phyloP scores from a whole-genome alignment of 805 yeast species.

The Tetrapisispora phaffii region DNA sequence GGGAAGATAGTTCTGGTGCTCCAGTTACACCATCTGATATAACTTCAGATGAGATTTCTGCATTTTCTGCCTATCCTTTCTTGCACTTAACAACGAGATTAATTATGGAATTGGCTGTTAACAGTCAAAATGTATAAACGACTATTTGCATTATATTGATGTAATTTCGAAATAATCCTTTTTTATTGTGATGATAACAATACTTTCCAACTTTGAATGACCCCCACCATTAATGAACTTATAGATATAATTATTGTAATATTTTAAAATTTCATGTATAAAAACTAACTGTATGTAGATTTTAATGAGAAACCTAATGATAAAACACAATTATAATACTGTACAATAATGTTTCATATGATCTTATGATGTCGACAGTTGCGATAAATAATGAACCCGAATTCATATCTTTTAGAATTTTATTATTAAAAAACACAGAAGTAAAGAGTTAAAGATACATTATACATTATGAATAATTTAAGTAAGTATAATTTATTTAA shows the following conservation, averaged over 20 bases:
- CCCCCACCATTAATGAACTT: not conserved
- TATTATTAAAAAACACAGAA: too few relatives aligned
- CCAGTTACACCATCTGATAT: slow-evolving; percentile 23
- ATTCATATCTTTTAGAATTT: too few relatives aligned
- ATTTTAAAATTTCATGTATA: not conserved
- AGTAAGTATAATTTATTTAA: too few relatives aligned
- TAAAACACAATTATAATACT: too few relatives aligned
- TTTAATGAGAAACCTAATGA: slow-evolving; percentile 1
- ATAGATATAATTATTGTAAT: not conserved
- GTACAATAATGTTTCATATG: too few relatives aligned
- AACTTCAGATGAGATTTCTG: slow-evolving; percentile 62
- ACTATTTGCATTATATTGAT: not conserved
- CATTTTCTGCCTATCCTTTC: slow-evolving; percentile 94
- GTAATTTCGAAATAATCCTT: not conserved
- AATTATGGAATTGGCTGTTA: slow-evolving; percentile 95
- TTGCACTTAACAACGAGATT: slow-evolving; percentile 83
- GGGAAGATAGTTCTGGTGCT: slow-evolving; percentile 52
- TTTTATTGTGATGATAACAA: not conserved
- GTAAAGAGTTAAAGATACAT: too few relatives aligned
- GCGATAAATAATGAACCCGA: too few relatives aligned
- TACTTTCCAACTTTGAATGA: not conserved
- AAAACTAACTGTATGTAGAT: not conserved
- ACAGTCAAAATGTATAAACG: slow-evolving; percentile 51
- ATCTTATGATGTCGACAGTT: too few relatives aligned
- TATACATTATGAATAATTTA: too few relatives aligned